Base-by-base conservation (phyloP, 2,329 filamentous ascomycete species). In the Aspergillus amoenus region DNA sequence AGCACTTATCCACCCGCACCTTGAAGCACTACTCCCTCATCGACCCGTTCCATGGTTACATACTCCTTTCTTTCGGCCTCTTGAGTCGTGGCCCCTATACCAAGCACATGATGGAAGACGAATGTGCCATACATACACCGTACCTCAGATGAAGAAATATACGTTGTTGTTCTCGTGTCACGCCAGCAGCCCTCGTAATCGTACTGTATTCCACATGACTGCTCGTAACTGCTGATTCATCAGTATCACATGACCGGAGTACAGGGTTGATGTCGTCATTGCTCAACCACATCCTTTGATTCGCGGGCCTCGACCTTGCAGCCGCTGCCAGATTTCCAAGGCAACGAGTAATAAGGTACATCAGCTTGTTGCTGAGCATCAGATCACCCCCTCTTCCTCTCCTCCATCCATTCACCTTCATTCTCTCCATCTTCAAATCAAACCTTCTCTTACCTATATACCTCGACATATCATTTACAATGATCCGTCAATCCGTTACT, bases 401-500 rank as follows among this genome's bases (percentile, higher is more conserved):
- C 50, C 42, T 37, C 13, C 48, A 24, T 48, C 37, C 45, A 44
- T 51, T 48, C 39, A 42, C 43, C 56, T 52, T 37, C 32, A 24
- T 49, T 42, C 39, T 49, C 51, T 48, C 11, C 32, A 40, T 44
- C 41, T 18, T 37, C 43, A 30, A 53, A 30, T n/a, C 15, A 4
- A 53, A 42, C 17, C 18, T 37, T 9, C 12, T 17, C 34, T 39
- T 34, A n/a, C 27, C 52, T 37, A 49, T 48, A 39, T 43, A 37
- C 48, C 59, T 21, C 58, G 70, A 82, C 39, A 34, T 27, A 22
- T 24, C 41, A 24, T 43, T 56, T 56, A 63, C 32, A 32, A 92
- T 93, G 89, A 82, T 90, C 70, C 87, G 88, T 73, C 85, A 87
- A 72, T 76, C 82, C 65, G 74, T 87, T 70, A 73, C 79, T 74